Conservation (phyloP, 129 eudicot species). For the Kitagawia praeruptora region DNA sequence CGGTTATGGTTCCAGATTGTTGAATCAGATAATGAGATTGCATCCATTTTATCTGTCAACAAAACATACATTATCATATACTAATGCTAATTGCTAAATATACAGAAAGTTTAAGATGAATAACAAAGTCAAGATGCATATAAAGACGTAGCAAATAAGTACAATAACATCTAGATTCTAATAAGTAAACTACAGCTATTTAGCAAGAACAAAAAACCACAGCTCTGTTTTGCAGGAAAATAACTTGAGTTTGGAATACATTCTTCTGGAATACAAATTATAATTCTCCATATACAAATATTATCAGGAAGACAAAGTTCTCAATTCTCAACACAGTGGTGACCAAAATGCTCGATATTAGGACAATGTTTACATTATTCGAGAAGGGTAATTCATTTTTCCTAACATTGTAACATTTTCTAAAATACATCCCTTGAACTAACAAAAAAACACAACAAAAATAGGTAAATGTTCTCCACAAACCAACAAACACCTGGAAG, state of each 20-base stretch:
- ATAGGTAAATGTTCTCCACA: neutral
- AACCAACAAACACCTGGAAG: neutral
- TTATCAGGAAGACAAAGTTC: neutral
- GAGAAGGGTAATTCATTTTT: neutral
- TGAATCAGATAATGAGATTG: conserved; percentile 24
- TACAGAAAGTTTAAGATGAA: neutral
- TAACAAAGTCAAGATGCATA: neutral
- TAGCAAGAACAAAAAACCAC: neutral
- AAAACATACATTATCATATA: conserved; percentile 12
- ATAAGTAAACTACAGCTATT: neutral
- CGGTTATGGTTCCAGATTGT: conserved; percentile 14
- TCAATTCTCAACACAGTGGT: neutral
- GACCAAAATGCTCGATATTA: neutral
- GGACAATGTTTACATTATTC: too few relatives aligned
- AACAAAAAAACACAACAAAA: too few relatives aligned
- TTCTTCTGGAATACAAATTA: neutral
- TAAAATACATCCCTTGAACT: too few relatives aligned
- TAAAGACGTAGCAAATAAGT: neutral
- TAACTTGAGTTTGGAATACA: neutral
- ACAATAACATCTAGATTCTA: neutral
- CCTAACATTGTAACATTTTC: neutral
- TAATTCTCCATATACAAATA: neutral
- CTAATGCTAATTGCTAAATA: neutral
- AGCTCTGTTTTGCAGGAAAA: neutral
- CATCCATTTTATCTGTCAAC: conserved; percentile 35